phyloP scores from a whole-genome alignment of 2,329 filamentous ascomycete species.

The Gremmenia infestans region DNA sequence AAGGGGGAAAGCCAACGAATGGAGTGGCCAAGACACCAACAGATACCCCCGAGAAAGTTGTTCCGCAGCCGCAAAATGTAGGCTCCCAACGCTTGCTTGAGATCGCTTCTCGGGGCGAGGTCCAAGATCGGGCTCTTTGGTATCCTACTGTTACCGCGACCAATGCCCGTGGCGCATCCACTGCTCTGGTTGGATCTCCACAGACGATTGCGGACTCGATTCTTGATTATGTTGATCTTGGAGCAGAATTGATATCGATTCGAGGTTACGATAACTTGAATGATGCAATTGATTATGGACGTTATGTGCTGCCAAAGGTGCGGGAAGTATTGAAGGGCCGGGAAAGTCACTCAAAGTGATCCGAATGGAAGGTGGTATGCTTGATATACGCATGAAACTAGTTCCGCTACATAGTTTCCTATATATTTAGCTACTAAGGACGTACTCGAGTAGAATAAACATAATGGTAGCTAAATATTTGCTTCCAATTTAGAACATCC shows the following conservation, averaged over 20 bases:
- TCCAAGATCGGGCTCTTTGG: slow-evolving; percentile 58
- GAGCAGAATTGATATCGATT: slow-evolving; percentile 53
- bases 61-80: slow-evolving; percentile 53
- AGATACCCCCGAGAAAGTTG: slow-evolving; percentile 7
- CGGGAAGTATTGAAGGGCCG: slow-evolving; percentile 32
- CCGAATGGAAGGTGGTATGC: too few relatives aligned
- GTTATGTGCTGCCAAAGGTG: slow-evolving; percentile 49
- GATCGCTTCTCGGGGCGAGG: slow-evolving; percentile 50
- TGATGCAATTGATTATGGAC: slow-evolving; percentile 55
- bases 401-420: too few relatives aligned
- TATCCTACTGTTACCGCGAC: slow-evolving; percentile 59
- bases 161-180: slow-evolving; percentile 54
- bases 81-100: slow-evolving; percentile 54
- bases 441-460: too few relatives aligned
- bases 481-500: too few relatives aligned
- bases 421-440: too few relatives aligned
- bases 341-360: neutral
- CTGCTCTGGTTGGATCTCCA: slow-evolving; percentile 50
- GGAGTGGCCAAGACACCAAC: slow-evolving; percentile 30
- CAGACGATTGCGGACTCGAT: slow-evolving; percentile 50
- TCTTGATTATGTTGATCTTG: slow-evolving; percentile 52
- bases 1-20: slow-evolving; percentile 35
- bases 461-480: too few relatives aligned
- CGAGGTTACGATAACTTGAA: slow-evolving; percentile 57
- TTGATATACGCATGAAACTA: too few relatives aligned